A percentile compares a stretch with the other conserved stretches of the same genome.
phyloP scores from a whole-genome alignment of 495 filamentous ascomycete species.

The Lasiosphaeria ovina region DNA sequence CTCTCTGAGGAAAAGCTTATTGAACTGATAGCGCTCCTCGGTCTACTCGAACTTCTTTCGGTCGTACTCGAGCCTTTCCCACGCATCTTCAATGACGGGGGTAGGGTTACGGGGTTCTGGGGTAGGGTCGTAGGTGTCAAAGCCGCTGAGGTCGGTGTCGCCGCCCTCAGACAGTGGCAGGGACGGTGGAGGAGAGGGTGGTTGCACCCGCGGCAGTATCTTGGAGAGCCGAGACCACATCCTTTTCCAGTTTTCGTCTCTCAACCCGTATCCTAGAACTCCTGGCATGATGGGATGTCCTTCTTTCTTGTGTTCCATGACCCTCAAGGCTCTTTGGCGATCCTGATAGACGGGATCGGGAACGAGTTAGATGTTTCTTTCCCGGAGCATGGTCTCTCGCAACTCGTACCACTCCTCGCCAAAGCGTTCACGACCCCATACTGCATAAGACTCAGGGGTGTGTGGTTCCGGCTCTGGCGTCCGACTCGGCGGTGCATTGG shows the following conservation, averaged over 20 bases:
- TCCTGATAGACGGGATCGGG: slow-evolving; percentile 11
- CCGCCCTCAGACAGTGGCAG: neutral
- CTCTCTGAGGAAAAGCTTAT: slow-evolving; percentile 12
- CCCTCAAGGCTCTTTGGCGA: slow-evolving; percentile 11
- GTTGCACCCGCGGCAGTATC: neutral
- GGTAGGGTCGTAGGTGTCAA: slow-evolving; percentile 9
- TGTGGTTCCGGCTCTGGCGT: slow-evolving; percentile 19
- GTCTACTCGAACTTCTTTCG: slow-evolving; percentile 6
- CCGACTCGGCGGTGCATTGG: slow-evolving; percentile 7
- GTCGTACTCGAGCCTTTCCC: slow-evolving; percentile 15
- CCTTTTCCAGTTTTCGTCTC: slow-evolving; percentile 10
- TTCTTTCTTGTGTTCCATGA: slow-evolving; percentile 11
- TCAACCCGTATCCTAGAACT: neutral
- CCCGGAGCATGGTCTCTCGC: slow-evolving; percentile 15
- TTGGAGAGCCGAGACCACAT: slow-evolving; percentile 13
- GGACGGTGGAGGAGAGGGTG: slow-evolving; percentile 1
- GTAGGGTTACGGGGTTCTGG: slow-evolving; percentile 7
- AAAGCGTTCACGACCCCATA: slow-evolving; percentile 17
- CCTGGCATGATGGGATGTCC: slow-evolving; percentile 5
- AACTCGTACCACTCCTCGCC: slow-evolving; percentile 19
- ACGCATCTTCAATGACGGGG: slow-evolving; percentile 6
- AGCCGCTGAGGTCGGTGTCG: slow-evolving; percentile 13
- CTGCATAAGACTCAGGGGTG: slow-evolving; percentile 7
- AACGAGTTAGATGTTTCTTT: slow-evolving; percentile 12
- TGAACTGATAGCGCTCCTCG: slow-evolving; percentile 9